phyloP scores from a whole-genome alignment of 1,284 basidiomycete genomes.

The Ustilago sp. region DNA sequence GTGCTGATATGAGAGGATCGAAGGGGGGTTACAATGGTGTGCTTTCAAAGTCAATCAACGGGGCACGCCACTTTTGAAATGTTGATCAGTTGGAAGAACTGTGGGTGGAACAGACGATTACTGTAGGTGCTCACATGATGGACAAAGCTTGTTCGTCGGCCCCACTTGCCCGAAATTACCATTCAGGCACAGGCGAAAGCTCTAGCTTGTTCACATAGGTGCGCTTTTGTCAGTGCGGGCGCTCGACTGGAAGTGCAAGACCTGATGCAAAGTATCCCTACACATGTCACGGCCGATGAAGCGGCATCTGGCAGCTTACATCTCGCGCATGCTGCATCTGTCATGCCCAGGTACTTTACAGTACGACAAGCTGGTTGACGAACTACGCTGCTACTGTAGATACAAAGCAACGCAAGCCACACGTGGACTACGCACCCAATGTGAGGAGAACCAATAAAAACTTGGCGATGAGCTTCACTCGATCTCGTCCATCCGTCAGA shows the following conservation, averaged over 20 bases:
- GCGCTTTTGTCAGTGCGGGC: too few species aligned
- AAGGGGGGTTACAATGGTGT: background rate
- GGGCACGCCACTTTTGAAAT: background rate
- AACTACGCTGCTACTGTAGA: background rate
- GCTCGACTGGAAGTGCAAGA: background rate
- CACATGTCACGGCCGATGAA: background rate
- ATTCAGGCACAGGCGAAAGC: too few species aligned
- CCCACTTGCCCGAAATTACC: too few species aligned
- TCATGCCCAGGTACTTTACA: background rate
- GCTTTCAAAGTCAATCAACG: conserved; percentile 11
- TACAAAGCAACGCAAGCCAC: background rate
- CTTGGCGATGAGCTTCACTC: conserved; percentile 7
- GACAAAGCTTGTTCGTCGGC: too few species aligned
- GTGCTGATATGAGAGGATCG: background rate
- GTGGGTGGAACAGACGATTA: background rate
- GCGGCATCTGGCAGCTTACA: too few species aligned
- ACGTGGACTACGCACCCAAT: background rate
- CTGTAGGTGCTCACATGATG: too few species aligned
- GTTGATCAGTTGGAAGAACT: conserved; percentile 31
- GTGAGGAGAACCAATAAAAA: conserved; percentile 17
- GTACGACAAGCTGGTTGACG: background rate
- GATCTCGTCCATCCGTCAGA: background rate
- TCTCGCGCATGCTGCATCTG: background rate
- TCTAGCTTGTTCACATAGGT: too few species aligned
- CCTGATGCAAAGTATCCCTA: background rate